phyloP scores from a whole-genome alignment of 352 stramenopile genomes.

The Phytophthora cryptogea region DNA sequence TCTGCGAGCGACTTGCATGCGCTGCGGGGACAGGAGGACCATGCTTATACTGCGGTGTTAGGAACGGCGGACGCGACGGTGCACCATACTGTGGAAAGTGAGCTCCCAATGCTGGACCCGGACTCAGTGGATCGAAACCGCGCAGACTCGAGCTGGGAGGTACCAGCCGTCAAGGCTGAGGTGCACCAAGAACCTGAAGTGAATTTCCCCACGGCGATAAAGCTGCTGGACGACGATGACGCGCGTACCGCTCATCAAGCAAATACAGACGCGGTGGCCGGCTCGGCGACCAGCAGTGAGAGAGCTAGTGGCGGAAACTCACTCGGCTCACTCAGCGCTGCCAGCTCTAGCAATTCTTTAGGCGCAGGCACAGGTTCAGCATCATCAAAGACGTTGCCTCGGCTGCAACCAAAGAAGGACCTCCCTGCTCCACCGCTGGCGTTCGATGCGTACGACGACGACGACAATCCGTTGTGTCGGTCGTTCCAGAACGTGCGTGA shows the following conservation, averaged over 20 bases:
- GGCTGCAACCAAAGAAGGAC: constrained; percentile 34
- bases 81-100: constrained; percentile 19
- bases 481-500: constrained; percentile 63
- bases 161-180: constrained; percentile 15
- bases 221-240: constrained; percentile 24
- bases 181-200: constrained; percentile 7
- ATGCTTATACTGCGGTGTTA: constrained; percentile 15
- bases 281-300: constrained; percentile 1
- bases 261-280: constrained; percentile 14
- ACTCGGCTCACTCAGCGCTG: background rate
- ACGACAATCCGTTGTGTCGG: constrained; percentile 45
- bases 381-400: constrained; percentile 27
- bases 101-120: constrained; percentile 42
- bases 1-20: constrained; percentile 16
- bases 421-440: constrained; percentile 6
- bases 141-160: constrained; percentile 48
- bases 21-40: constrained; percentile 11
- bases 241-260: constrained; percentile 20
- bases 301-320: constrained; percentile 18
- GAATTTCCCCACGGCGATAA: constrained; percentile 5
- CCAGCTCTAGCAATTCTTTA: constrained; percentile 16
- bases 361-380: background rate
- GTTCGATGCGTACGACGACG: constrained; percentile 53
- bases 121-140: constrained; percentile 37
- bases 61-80: background rate